phyloP scores from a whole-genome alignment of 371 early-diverging fungal genomes.

The Apophysomyces elegans region DNA sequence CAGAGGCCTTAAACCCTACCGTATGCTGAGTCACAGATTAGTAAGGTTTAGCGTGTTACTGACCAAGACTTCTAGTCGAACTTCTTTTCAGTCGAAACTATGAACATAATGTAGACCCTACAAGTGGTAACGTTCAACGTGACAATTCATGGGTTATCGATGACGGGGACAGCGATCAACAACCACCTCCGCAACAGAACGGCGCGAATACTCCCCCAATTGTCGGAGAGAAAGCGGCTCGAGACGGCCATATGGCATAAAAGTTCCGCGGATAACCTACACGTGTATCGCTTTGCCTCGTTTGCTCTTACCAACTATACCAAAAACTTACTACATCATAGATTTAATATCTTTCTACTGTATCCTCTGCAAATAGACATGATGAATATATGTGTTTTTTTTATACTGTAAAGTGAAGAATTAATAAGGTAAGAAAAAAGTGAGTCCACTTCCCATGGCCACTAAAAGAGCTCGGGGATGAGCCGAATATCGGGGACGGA shows the following conservation, averaged over 20 bases:
- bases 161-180: conserved; percentile 14
- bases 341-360: too few relatives aligned
- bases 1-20: conserved; percentile 49
- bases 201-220: not conserved
- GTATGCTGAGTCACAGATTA: conserved; percentile 28
- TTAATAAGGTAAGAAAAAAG: too few relatives aligned
- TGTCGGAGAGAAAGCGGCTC: not conserved
- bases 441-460: too few relatives aligned
- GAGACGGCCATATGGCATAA: not conserved
- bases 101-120: conserved; percentile 18
- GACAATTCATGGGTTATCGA: conserved; percentile 28
- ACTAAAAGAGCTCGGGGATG: too few relatives aligned
- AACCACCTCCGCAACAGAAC: not conserved
- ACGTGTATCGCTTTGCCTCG: not conserved
- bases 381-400: too few relatives aligned
- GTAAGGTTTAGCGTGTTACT: not conserved
- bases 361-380: too few relatives aligned
- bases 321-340: not conserved
- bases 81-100: conserved; percentile 26
- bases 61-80: conserved; percentile 20
- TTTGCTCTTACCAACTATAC: not conserved
- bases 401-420: too few relatives aligned
- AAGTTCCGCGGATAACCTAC: conserved; percentile 1
- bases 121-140: not conserved
- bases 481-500: too few relatives aligned